Evolutionary conservation across 805 yeast species (phyloP).

Genomic region (Candida broadrunensis): DNA sequence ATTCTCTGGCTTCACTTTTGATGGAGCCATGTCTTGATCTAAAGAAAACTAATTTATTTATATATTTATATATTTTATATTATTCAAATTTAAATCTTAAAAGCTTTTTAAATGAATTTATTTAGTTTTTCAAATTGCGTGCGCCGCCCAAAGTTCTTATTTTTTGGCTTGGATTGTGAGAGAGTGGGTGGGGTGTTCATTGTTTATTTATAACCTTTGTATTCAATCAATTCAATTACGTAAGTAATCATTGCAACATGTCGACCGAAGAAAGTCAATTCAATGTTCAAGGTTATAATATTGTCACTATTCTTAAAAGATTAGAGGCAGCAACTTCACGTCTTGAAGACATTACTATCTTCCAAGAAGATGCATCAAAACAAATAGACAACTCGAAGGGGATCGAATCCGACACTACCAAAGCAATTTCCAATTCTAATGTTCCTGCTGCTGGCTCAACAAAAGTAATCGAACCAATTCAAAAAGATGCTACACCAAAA

Average conservation of each 20-base stretch:
- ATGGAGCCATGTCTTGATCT: constrained; percentile 14
- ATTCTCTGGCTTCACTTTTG: constrained; percentile 9
- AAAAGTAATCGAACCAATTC: constrained; percentile 9
- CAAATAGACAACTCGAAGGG: constrained; percentile 4
- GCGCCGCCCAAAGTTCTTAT: no score
- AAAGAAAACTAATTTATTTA: no score
- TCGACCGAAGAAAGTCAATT: constrained; percentile 43
- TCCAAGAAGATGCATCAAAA: constrained; percentile 56
- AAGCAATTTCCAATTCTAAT: constrained; percentile 3
- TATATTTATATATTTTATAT: no score
- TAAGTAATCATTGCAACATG: no score
- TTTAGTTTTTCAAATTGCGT: no score
- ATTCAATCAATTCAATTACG: no score
- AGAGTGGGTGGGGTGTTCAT: no score
- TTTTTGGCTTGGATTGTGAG: no score
- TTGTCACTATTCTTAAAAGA: constrained; percentile 68
- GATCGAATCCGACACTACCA: constrained; percentile 3
- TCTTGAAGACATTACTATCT: constrained; percentile 81
- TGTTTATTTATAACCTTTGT: no score
- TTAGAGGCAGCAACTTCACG: constrained; percentile 93
- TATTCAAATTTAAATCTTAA: no score
- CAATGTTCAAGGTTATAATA: constrained; percentile 78
- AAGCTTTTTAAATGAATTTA: no score
- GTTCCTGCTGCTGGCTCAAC: constrained; percentile 9
- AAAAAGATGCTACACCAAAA: constrained; percentile 31